These are phyloP conservation scores for Usnea hakonensis DNA, from an alignment of 495 filamentous ascomycete species.

Conservation along the genomic window DNA sequence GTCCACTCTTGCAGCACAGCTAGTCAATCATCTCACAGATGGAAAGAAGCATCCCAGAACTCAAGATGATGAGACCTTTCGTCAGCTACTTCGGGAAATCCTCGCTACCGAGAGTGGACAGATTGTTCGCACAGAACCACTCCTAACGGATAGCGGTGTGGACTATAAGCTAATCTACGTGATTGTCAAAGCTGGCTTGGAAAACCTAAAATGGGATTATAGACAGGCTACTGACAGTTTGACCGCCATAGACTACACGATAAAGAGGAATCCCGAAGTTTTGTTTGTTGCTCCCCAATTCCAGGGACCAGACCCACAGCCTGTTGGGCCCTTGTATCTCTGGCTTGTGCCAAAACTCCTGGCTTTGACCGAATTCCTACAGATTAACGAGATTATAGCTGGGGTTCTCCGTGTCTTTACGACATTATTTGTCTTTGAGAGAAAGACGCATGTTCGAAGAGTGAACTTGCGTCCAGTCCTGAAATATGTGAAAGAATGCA, in stretches of 20 bases:
- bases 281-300: conserved; percentile 44
- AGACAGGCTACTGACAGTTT: conserved; percentile 58
- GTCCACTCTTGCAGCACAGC: conserved; percentile 62
- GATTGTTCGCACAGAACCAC: conserved; percentile 33
- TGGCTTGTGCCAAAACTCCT: conserved; percentile 67
- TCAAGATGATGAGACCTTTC: conserved; percentile 48
- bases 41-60: conserved; percentile 30
- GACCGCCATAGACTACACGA: conserved; percentile 60
- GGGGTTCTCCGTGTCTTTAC: conserved; percentile 5
- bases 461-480: conserved; percentile 20
- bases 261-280: conserved; percentile 66
- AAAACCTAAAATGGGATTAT: conserved; percentile 50
- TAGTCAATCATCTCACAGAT: conserved; percentile 48
- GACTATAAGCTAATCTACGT: conserved; percentile 79
- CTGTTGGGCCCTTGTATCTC: conserved; percentile 56
- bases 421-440: conserved; percentile 11
- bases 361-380: conserved; percentile 40
- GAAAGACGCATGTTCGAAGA: conserved; percentile 15
- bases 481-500: conserved; percentile 14
- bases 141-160: conserved; percentile 59
- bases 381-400: conserved; percentile 16
- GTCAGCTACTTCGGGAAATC: conserved; percentile 58
- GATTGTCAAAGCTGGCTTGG: conserved; percentile 72
- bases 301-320: conserved; percentile 13
- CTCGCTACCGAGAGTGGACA: conserved; percentile 37